Evolutionary conservation across 495 filamentous ascomycete species (phyloP), one percentile per base, ranked within the genome.

Genomic region (Aspergillus sclerotioniger): DNA sequence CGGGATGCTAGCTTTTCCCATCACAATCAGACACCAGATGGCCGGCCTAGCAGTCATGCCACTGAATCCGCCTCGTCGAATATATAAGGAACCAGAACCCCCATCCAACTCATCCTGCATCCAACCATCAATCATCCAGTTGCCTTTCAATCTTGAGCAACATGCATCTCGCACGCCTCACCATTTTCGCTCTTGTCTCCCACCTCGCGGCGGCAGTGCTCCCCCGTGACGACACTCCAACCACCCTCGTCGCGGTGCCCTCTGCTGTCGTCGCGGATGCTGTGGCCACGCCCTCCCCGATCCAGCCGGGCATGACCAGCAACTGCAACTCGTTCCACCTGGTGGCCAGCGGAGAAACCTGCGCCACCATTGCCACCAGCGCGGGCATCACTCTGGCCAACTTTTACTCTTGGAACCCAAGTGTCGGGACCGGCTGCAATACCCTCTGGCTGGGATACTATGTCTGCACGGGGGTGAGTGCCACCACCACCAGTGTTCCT

Each of bases 221-320:
- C n/a, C 46, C 19, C n/a, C 46, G 6, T 16, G 6, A 17, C 29
- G 46, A 21, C 8, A 49, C 21, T 13, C 46, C 46, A 3, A 49
- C 46, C 46, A 49, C 46, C 10, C 46, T 49, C 46, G 9, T 28
- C n/a, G 25, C 46, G 7, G 46, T 16, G 2, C 0, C 21, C 20
- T 13, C 21, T n/a, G 46, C 29, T 21, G 15, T n/a, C 46, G 29
- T 13, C 21, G 46, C 46, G 0, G 46, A 17, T 12, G 46, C 20
- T 0, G 33, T 20, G 3, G 51, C 60, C 12, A 67, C 70, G 16
- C 70, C 68, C 3, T 51, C 57, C 3, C 71, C 70, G 15, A 59
- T 50, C 32, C 65, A 68, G 52, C 32, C 41, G 6, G 65, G 67
- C 17, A 65, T 70, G 41, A 41, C 45, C 8, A 13, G 48, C 3